Percentiles rank a stretch among this genome's conserved stretches.
Conservation (phyloP, 441 rosid genomes). For the Populus trichocarpa region DNA sequence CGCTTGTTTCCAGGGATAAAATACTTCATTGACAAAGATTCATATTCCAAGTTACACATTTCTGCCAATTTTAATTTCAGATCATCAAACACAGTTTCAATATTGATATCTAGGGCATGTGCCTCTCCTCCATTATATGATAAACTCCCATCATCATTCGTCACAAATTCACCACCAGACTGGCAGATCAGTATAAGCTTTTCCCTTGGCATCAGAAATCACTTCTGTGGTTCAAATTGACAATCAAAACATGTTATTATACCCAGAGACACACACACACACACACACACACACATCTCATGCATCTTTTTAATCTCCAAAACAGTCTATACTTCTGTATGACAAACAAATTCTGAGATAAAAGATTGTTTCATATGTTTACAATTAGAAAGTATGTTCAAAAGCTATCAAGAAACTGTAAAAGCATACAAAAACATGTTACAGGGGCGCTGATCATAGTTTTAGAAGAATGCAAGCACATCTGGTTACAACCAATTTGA, state of each 20-base stretch:
- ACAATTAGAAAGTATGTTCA: not conserved
- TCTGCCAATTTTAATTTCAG: slow-evolving; percentile 75
- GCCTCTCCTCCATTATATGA: slow-evolving; percentile 87
- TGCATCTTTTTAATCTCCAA: not conserved
- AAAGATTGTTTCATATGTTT: not conserved
- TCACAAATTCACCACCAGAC: slow-evolving; percentile 67
- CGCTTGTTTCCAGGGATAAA: slow-evolving; percentile 80
- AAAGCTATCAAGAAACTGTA: not conserved
- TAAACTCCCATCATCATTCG: slow-evolving; percentile 60
- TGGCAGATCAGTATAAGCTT: slow-evolving; percentile 93
- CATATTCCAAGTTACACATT: slow-evolving; percentile 57
- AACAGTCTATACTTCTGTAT: not conserved
- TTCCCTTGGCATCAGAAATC: slow-evolving; percentile 57
- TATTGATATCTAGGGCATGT: slow-evolving; percentile 66
- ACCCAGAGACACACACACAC: not conserved
- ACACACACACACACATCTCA: not conserved
- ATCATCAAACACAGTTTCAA: slow-evolving; percentile 59
- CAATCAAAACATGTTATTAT: not conserved
- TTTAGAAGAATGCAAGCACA: not conserved
- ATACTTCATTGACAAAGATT: slow-evolving; percentile 74
- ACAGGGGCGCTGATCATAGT: not conserved
- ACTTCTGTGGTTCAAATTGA: slow-evolving; percentile 26
- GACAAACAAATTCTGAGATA: not conserved
- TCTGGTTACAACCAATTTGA: not conserved
- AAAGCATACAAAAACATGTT: not conserved